phyloP scores from a whole-genome alignment of 768 basidiomycete genomes.

The Hypsizygus marmoreus region DNA sequence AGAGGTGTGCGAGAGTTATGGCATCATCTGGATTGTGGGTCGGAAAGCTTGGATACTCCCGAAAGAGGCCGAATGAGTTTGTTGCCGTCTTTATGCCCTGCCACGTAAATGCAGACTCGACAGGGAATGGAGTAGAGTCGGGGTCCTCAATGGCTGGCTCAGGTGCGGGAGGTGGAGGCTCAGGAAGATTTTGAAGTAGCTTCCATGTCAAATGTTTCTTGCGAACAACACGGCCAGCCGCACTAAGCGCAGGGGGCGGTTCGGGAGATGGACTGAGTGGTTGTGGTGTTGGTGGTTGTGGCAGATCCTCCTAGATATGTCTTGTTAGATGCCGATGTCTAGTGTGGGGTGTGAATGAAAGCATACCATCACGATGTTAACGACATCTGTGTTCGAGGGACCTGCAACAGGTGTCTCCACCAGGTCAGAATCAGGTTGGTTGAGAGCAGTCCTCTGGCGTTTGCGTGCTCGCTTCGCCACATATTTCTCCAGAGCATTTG shows the following conservation, averaged over 20 bases:
- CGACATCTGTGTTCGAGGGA: not conserved
- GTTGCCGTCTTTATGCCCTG: too few species aligned
- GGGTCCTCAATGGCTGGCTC: too few species aligned
- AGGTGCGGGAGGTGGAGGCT: constrained; percentile 2
- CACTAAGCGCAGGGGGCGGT: not conserved
- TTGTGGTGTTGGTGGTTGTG: not conserved
- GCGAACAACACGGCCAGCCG: constrained; percentile 7
- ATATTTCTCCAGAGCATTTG: not conserved
- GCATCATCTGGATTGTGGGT: too few species aligned
- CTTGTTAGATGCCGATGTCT: too few species aligned
- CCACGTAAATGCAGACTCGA: not conserved
- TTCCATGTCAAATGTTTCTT: constrained; percentile 19
- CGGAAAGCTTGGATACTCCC: too few species aligned
- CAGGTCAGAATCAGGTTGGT: too few species aligned
- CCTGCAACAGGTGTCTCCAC: not conserved
- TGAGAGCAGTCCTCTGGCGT: too few species aligned
- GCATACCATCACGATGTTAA: too few species aligned
- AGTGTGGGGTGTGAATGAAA: not conserved
- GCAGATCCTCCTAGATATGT: not conserved
- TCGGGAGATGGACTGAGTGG: not conserved
- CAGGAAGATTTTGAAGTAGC: constrained; percentile 17
- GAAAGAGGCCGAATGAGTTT: too few species aligned
- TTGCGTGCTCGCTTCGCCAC: not conserved
- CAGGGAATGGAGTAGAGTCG: constrained; percentile 2
- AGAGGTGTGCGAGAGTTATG: too few species aligned